A percentile compares a stretch with the other conserved stretches of the same genome.
These are phyloP conservation scores for Oryza longistaminata DNA, from an alignment of 176 grass and related monocot genomes.

Conservation along the genomic window DNA sequence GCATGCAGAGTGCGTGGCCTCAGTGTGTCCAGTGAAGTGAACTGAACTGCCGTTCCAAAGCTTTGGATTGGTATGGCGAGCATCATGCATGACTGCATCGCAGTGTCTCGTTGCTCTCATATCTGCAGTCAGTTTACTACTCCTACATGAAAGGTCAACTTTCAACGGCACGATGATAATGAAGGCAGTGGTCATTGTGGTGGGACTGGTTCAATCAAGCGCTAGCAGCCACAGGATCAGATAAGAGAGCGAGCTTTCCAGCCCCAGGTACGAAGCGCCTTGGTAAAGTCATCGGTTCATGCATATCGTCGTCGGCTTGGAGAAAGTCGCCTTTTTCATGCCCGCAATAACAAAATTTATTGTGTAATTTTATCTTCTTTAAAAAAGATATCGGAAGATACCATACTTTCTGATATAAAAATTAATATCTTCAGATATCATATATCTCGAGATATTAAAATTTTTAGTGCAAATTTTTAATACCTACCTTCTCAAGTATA, in stretches of 20 bases:
- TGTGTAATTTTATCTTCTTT: too few relatives aligned
- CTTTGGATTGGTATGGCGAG: background rate
- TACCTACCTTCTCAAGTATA: too few relatives aligned
- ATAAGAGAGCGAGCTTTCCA: background rate
- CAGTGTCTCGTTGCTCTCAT: background rate
- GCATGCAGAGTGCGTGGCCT: too few relatives aligned
- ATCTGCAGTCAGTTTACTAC: background rate
- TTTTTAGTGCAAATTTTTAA: too few relatives aligned
- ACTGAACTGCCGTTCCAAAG: background rate
- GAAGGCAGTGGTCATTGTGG: background rate
- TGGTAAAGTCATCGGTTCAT: background rate
- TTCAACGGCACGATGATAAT: background rate
- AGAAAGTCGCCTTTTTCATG: background rate
- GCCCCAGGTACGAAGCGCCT: background rate
- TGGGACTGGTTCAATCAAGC: background rate
- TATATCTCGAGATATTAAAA: too few relatives aligned
- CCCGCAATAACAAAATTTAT: background rate
- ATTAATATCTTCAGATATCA: too few relatives aligned
- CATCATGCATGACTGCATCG: background rate
- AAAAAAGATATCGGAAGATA: too few relatives aligned
- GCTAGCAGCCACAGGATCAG: background rate
- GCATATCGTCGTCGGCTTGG: background rate
- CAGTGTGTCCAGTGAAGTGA: background rate
- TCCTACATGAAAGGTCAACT: background rate
- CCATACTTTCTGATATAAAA: too few relatives aligned